A percentile compares a stretch with the other conserved stretches of the same genome.
Evolutionary conservation across 768 basidiomycete genomes (phyloP).

Genomic region (Lentinula detonsa): DNA sequence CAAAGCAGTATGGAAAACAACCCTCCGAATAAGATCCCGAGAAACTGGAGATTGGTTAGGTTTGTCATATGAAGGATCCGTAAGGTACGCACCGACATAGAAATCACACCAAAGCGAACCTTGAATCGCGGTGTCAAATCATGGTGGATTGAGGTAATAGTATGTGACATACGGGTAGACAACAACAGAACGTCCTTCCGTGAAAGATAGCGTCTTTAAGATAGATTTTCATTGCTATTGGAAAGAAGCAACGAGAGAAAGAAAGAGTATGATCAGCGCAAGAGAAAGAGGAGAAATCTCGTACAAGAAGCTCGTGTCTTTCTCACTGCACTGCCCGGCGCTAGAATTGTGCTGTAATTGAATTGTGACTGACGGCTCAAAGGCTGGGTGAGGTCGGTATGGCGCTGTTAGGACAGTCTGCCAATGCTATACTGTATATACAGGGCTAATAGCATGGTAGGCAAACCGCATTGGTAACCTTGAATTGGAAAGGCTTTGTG

Average conservation of each 20-base stretch:
- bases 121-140: background rate
- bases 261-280: background rate
- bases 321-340: constrained; percentile 5
- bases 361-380: no score
- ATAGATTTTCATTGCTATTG: constrained; percentile 21
- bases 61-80: background rate
- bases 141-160: background rate
- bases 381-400: background rate
- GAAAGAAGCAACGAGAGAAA: constrained; percentile 9
- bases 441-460: no score
- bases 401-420: background rate
- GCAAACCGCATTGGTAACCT: background rate
- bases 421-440: no score
- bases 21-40: constrained; percentile 51
- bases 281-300: background rate
- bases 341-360: background rate
- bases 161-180: constrained; percentile 46
- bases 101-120: constrained; percentile 40
- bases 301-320: background rate
- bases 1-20: constrained; percentile 48
- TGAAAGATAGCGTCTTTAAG: constrained; percentile 40
- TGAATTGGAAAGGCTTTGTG: background rate
- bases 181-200: constrained; percentile 54
- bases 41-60: constrained; percentile 11
- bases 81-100: constrained; percentile 29